A percentile compares a stretch with the other conserved stretches of the same genome.
These are phyloP conservation scores for Draba incana DNA, from an alignment of 345 rosid species.

Conservation along the genomic window DNA sequence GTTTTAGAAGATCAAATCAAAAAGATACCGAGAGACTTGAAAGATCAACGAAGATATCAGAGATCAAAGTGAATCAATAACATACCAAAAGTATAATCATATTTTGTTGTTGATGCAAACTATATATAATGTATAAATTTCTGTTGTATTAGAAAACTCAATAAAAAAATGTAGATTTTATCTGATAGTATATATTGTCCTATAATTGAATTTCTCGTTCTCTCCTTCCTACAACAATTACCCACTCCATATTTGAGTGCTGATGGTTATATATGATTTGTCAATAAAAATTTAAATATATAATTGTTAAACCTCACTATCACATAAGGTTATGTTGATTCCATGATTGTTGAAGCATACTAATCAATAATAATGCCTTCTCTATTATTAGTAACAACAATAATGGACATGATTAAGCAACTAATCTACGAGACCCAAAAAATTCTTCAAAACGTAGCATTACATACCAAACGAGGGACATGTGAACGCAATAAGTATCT, in stretches of 20 bases:
- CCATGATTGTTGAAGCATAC: slow-evolving; percentile 13
- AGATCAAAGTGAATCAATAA: slow-evolving; percentile 7
- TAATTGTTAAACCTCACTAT: slow-evolving; percentile 6
- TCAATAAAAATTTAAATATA: background rate
- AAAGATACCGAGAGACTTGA: background rate
- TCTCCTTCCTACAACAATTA: slow-evolving; percentile 1
- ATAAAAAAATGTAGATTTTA: background rate
- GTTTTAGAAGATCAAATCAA: slow-evolving; percentile 13
- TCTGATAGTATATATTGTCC: background rate
- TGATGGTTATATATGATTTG: background rate
- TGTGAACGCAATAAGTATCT: slow-evolving; percentile 22
- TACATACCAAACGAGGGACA: slow-evolving; percentile 12
- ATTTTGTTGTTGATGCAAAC: background rate
- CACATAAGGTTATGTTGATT: slow-evolving; percentile 15
- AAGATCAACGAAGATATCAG: slow-evolving; percentile 1
- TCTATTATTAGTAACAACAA: slow-evolving; percentile 23
- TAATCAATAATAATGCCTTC: slow-evolving; percentile 8
- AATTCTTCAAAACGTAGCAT: background rate
- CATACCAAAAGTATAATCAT: background rate
- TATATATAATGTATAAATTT: background rate
- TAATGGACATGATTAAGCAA: slow-evolving; percentile 30
- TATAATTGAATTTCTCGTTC: background rate
- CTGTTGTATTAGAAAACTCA: background rate
- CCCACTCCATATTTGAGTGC: background rate
- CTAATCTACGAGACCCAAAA: background rate